Base-by-base conservation (phyloP, 441 rosid species). In the Theobroma grandiflorum region DNA sequence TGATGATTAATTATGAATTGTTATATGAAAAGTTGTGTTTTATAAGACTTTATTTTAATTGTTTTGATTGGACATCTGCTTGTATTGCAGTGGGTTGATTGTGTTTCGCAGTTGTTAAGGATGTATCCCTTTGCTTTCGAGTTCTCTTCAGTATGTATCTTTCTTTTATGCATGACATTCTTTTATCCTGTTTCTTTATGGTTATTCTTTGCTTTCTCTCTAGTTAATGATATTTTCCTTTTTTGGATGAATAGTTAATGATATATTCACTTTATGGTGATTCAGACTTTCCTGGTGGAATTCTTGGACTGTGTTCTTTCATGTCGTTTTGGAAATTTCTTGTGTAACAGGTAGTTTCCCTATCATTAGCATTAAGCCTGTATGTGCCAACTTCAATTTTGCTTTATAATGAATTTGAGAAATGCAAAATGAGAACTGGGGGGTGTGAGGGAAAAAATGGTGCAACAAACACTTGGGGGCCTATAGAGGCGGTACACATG, bases 51-150 rank as follows among this genome's bases (percentile, higher is more conserved):
- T n/a, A 37, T 55, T 18, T 33, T 16, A 8, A 8, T 35, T 3
- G 6, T 12, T 73, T 42, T 72, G 72, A 42, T 78, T 84, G 83
- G 40, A 15, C 31, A 42, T 57, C 57, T 79, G 42, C 71, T 69
- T 88, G 79, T 78, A 8, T 86, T 92, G 93, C 97, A 97, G 99
- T 97, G 99, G 99, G 89, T 95, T 88, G 99, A 97, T 84, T 95
- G 99, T 80, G 91, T 97, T 57, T 92, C 99, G 1, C 99, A 97
- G 80, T 79, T 97, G 74, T 76, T 91, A 87, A 90, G 99, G 81
- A 94, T 97, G 92, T 95, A 97, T 90, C 99, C 99, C 15, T 92
- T 89, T 84, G 98, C 99, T 70, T 97, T 97, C 58, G 98, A 97
- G 89, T 97, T 94, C 87, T 93, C 98, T 79, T 84, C 94, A 85